Evolutionary conservation across 768 basidiomycete species (phyloP).

Genomic region (Sarcomyxa edulis): DNA sequence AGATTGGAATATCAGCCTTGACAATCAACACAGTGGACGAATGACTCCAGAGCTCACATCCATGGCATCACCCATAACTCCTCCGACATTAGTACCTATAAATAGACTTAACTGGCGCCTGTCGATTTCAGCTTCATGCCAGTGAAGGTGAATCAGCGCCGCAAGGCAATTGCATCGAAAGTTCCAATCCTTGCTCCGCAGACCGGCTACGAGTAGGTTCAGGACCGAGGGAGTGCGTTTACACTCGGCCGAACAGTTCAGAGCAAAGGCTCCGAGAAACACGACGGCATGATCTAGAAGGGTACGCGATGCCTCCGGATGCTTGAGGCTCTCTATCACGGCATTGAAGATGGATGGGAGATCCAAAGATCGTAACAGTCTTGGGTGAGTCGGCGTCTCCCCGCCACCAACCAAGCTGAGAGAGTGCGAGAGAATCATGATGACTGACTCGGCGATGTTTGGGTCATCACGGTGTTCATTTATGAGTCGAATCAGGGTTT

Average conservation of each 20-base stretch:
- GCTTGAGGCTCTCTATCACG: constrained; percentile 35
- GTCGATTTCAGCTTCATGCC: constrained; percentile 36
- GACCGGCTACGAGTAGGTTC: constrained; percentile 48
- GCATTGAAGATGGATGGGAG: constrained; percentile 37
- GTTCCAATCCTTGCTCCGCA: constrained; percentile 51
- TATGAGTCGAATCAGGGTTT: constrained; percentile 38
- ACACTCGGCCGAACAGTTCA: constrained; percentile 43
- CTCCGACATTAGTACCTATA: too few species aligned
- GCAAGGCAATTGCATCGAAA: constrained; percentile 47
- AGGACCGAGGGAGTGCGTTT: constrained; percentile 36
- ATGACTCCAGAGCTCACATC: too few species aligned
- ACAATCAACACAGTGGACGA: constrained; percentile 39
- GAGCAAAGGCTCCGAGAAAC: constrained; percentile 36
- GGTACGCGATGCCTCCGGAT: constrained; percentile 33
- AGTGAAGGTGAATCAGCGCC: constrained; percentile 48
- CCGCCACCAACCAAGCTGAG: constrained; percentile 37
- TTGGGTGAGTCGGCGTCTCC: constrained; percentile 30
- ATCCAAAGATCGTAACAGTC: constrained; percentile 34
- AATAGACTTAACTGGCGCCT: constrained; percentile 42
- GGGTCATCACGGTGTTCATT: constrained; percentile 46
- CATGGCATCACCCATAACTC: too few species aligned
- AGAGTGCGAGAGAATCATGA: constrained; percentile 49
- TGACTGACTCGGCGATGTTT: constrained; percentile 41
- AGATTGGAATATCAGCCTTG: too few species aligned
- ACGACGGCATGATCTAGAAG: constrained; percentile 49